Conservation (phyloP, 176 grass and related monocot species). For the Pharus latifolius region DNA sequence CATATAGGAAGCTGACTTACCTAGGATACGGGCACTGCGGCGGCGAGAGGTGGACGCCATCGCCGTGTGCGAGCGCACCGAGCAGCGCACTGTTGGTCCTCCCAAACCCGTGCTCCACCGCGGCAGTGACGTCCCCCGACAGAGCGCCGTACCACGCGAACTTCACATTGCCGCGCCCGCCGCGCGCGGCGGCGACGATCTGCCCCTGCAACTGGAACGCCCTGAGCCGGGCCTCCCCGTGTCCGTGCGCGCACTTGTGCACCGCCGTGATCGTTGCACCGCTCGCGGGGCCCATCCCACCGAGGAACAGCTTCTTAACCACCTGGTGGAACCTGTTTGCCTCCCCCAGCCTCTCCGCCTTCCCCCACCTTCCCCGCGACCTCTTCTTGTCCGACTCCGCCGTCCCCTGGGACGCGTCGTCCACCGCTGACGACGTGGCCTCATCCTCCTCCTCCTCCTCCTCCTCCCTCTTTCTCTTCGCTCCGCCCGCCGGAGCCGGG, state of each 20-base stretch:
- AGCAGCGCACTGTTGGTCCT: constrained; percentile 18
- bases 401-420: constrained; percentile 25
- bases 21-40: constrained; percentile 45
- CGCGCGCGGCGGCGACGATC: constrained; percentile 29
- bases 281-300: constrained; percentile 16
- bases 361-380: background rate
- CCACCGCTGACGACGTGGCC: constrained; percentile 13
- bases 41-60: constrained; percentile 69
- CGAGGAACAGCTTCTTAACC: constrained; percentile 55
- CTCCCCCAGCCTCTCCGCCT: constrained; percentile 11
- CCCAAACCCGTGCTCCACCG: constrained; percentile 36
- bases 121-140: constrained; percentile 26
- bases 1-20: constrained; percentile 21
- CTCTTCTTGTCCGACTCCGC: background rate
- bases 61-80: constrained; percentile 31
- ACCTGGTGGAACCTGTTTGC: constrained; percentile 47
- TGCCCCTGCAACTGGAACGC: constrained; percentile 39
- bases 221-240: constrained; percentile 8
- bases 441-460: background rate
- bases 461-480: constrained; percentile 8
- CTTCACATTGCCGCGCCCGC: constrained; percentile 19
- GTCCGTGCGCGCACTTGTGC: constrained; percentile 29
- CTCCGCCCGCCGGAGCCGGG: background rate
- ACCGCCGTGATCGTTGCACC: constrained; percentile 40
- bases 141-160: constrained; percentile 68